Conservation (phyloP, 495 filamentous ascomycete species). For the Podospora pseudocomata region DNA sequence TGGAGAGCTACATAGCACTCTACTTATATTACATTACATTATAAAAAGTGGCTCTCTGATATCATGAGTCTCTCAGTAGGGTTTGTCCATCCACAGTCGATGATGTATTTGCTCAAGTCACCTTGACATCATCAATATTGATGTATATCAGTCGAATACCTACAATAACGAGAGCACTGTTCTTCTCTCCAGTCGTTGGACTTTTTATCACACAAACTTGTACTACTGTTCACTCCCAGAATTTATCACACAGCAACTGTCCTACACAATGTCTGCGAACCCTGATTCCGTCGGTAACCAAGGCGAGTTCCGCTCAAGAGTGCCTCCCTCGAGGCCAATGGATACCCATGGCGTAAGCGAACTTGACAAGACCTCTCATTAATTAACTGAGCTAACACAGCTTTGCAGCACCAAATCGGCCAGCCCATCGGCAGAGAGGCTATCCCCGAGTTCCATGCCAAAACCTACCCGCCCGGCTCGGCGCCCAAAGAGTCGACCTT, state of each 20-base stretch:
- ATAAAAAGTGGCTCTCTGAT: not conserved
- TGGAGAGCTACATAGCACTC: not conserved
- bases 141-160: not conserved
- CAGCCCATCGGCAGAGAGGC: conserved; percentile 56
- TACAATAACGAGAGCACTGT: not conserved
- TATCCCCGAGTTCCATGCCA: conserved; percentile 58
- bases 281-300: conserved; percentile 51
- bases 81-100: not conserved
- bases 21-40: not conserved
- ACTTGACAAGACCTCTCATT: too few relatives aligned
- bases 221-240: not conserved
- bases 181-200: not conserved
- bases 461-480: conserved; percentile 60
- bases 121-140: not conserved
- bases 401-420: conserved; percentile 58
- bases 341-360: conserved; percentile 52
- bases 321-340: conserved; percentile 50
- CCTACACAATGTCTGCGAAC: conserved; percentile 54
- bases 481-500: conserved; percentile 62
- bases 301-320: conserved; percentile 54
- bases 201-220: not conserved
- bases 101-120: not conserved
- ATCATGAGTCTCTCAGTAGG: not conserved
- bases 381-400: too few relatives aligned
- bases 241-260: not conserved